Evolutionary conservation across 768 basidiomycete species (phyloP).

Genomic region (Naganishia vishniacii): DNA sequence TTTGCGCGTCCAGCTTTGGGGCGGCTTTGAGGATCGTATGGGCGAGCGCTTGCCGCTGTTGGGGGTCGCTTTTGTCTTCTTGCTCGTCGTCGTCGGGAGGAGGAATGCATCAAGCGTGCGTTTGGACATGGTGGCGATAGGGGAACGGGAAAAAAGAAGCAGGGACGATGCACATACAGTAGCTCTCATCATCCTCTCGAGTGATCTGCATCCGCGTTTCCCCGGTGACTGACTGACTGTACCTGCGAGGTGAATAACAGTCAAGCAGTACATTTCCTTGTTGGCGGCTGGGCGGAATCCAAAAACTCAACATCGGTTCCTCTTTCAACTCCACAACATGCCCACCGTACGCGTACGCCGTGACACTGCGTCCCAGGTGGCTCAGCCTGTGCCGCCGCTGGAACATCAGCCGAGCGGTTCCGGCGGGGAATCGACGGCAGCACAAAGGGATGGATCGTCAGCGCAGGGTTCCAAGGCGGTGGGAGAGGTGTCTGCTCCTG

Average conservation of each 20-base stretch:
- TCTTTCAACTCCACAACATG: neutral
- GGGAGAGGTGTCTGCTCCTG: no score
- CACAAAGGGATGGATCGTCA: neutral
- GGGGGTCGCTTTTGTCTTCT: neutral
- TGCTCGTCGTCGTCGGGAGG: neutral
- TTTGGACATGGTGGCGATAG: constrained; percentile 24
- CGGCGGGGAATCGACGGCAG: neutral
- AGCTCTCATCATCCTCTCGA: no score
- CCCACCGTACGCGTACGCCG: constrained; percentile 3
- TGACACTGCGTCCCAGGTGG: neutral
- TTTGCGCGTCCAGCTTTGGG: neutral
- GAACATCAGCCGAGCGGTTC: neutral
- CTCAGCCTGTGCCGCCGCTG: neutral
- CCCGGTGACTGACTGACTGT: no score
- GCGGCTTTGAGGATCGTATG: no score
- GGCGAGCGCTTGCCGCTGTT: no score
- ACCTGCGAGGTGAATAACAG: neutral
- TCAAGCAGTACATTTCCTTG: no score
- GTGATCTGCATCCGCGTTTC: no score
- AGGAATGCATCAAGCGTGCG: constrained; percentile 23
- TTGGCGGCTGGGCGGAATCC: no score
- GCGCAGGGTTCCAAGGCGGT: neutral
- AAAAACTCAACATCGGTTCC: neutral
- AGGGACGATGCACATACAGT: no score
- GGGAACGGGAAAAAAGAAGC: no score